Evolutionary conservation across 192 early-diverging fungal genomes (phyloP).

Genomic region (Phycomyces blakesleeanus): DNA sequence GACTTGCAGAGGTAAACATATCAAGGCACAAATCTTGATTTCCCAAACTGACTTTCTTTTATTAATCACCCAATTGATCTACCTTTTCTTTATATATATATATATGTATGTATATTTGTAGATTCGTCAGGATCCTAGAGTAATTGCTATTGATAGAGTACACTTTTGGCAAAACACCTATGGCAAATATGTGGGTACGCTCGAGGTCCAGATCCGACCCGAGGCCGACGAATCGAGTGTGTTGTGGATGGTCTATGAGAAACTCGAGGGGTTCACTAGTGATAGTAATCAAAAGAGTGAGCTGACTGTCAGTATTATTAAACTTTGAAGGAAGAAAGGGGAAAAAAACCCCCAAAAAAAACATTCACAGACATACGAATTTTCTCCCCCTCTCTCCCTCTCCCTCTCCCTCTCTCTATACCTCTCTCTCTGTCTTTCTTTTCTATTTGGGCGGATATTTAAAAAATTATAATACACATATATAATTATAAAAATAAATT

Average conservation of each 20-base stretch:
- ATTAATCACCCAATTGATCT: no score
- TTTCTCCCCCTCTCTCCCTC: constrained; percentile 2
- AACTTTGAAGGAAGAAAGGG: constrained; percentile 11
- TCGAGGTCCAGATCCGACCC: constrained; percentile 40
- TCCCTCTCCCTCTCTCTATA: not conserved
- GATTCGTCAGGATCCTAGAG: constrained; percentile 41
- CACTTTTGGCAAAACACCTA: constrained; percentile 59
- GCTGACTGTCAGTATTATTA: constrained; percentile 41
- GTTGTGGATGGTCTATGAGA: constrained; percentile 41
- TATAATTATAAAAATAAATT: no score
- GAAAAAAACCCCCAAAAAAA: constrained; percentile 1
- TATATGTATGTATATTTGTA: constrained; percentile 2
- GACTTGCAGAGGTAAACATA: constrained; percentile 39
- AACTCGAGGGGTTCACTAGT: constrained; percentile 33
- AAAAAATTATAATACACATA: no score
- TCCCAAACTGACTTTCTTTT: no score
- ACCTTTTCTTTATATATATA: not conserved
- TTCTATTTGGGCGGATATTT: not conserved
- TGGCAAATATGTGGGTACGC: constrained; percentile 45
- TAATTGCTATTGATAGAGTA: constrained; percentile 40
- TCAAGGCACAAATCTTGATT: no score
- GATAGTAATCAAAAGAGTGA: constrained; percentile 32
- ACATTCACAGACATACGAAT: not conserved
- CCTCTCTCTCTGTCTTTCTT: constrained; percentile 3
- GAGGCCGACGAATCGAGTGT: constrained; percentile 49